These are phyloP conservation scores for Chaetomium globosum DNA, from an alignment of 2,329 filamentous ascomycete genomes.

Conservation along the genomic window DNA sequence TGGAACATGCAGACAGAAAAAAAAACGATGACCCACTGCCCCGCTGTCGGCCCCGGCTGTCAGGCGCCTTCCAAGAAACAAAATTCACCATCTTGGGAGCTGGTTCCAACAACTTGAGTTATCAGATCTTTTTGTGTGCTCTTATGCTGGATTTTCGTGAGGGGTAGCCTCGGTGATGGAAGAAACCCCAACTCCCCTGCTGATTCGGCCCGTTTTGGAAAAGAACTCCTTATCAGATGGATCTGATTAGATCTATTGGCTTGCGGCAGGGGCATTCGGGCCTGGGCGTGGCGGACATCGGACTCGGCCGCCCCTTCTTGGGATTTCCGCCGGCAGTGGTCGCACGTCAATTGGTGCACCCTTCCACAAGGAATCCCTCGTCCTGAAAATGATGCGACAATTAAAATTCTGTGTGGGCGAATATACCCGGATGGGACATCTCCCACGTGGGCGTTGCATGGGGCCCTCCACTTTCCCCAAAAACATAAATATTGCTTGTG, in stretches of 20 bases:
- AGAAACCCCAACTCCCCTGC: not conserved
- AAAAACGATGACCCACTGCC: not conserved
- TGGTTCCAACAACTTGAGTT: not conserved
- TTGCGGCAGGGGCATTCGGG: not conserved
- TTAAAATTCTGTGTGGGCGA: constrained; percentile 3
- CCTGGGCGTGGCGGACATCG: not conserved
- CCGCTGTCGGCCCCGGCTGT: not conserved
- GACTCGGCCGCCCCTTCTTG: constrained; percentile 9
- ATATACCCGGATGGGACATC: not conserved
- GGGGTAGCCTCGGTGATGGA: not conserved
- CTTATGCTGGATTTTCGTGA: not conserved
- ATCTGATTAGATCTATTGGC: constrained; percentile 22
- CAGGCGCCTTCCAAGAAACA: not conserved
- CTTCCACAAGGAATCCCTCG: constrained; percentile 1
- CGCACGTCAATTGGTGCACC: constrained; percentile 12
- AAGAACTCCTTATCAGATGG: constrained; percentile 18
- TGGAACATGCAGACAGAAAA: not conserved
- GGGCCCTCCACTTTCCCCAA: not conserved
- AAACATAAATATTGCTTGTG: constrained; percentile 1
- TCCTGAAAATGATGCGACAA: not conserved
- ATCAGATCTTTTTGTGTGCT: not conserved
- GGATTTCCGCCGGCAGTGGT: constrained; percentile 5
- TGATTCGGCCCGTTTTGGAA: constrained; percentile 18
- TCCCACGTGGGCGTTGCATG: constrained; percentile 7
- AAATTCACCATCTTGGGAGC: not conserved